Evolutionary conservation across 2,329 filamentous ascomycete species (phyloP), one percentile per base, ranked within the genome.

Genomic region (Dactylellina haptotyla): DNA sequence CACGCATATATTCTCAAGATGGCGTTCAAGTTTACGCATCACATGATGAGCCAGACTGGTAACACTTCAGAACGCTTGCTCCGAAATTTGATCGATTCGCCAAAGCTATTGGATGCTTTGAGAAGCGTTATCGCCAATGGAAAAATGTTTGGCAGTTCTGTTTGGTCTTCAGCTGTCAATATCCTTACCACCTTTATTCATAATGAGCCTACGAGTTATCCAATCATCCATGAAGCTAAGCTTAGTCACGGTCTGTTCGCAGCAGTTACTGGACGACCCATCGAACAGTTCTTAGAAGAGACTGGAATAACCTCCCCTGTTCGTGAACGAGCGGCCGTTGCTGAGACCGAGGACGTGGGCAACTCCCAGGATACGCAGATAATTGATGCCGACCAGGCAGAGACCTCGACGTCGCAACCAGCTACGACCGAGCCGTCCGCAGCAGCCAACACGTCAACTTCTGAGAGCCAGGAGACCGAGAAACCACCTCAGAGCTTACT

Each of bases 161-260:
- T 98, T 3, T 99, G 95, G 95, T 97, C 93, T 53, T 93, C 93
- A 80, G 90, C 93, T 4, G 92, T 97, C 75, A 93, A 90, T 62
- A 94, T 97, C 65, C 84, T 99, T 56, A 95, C 92, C 79, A 94
- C 92, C 77, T 99, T 99, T 81, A 96, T 99, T 78, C 96, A 99
- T 82, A 97, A 98, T 79, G 95, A 99, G 79, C 95, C 95, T 0
- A 99, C 95, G 0, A 99, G 95, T 80, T 99, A 97, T 80, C 90
- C 92, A 26, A 92, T 97, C 23, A 95, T 99, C 76, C 92, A 92
- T 12, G 95, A 99, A 82, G 94, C 95, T 56, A 93, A 93, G 20
- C 86, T 99, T 77, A 93, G 95, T 78, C 90, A 90, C 79, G 91
- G 89, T 57, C 90, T 97, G 69, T 84, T 99, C 12, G 89, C 94